These are phyloP conservation scores for Mucor sp. DNA, from an alignment of 371 early-diverging fungal species.

Conservation along the genomic window DNA sequence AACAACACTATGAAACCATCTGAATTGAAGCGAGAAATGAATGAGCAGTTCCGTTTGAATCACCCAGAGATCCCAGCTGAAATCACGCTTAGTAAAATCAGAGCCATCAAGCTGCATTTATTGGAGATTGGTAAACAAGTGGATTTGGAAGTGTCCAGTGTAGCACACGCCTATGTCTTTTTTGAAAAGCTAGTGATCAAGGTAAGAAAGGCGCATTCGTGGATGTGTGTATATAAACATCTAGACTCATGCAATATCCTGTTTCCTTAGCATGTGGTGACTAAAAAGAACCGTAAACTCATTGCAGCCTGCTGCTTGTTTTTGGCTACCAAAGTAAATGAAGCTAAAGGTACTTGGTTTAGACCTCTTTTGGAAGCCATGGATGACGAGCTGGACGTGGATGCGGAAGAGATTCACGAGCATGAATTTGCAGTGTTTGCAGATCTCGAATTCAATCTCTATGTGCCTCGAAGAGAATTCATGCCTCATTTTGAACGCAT, in stretches of 20 bases:
- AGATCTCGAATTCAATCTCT: conserved; percentile 82
- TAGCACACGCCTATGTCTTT: conserved; percentile 88
- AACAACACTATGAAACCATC: conserved; percentile 35
- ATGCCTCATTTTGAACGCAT: conserved; percentile 89
- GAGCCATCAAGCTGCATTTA: conserved; percentile 70
- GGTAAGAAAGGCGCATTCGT: conserved; percentile 34
- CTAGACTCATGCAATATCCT: not conserved
- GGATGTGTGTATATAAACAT: not conserved
- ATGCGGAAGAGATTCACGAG: conserved; percentile 76
- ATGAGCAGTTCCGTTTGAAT: conserved; percentile 75
- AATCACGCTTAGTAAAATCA: conserved; percentile 80
- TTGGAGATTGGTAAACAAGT: conserved; percentile 45
- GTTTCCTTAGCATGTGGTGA: conserved; percentile 59
- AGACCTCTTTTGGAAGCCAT: conserved; percentile 42
- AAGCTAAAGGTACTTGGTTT: conserved; percentile 70
- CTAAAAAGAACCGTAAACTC: conserved; percentile 77
- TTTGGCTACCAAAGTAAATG: conserved; percentile 83
- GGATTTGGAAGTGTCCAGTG: conserved; percentile 88
- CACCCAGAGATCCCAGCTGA: conserved; percentile 74
- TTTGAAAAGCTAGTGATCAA: conserved; percentile 91
- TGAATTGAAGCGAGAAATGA: conserved; percentile 67
- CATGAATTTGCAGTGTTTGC: conserved; percentile 88
- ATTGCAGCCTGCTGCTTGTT: conserved; percentile 83
- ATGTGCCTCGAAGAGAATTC: conserved; percentile 78
- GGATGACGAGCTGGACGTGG: conserved; percentile 66